phyloP scores from a whole-genome alignment of 768 basidiomycete genomes.

The Boletus rubescentipes region DNA sequence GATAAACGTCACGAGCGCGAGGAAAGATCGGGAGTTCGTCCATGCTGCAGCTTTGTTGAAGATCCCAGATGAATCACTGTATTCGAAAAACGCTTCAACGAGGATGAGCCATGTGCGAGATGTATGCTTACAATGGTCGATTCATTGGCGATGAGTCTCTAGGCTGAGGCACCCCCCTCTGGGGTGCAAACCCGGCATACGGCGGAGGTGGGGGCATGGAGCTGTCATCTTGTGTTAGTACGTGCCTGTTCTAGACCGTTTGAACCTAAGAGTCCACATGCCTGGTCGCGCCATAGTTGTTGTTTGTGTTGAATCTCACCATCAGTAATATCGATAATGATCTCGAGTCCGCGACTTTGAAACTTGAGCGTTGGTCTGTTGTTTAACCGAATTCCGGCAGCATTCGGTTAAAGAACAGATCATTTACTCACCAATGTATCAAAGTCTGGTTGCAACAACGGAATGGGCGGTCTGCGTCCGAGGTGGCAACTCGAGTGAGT shows the following conservation, averaged over 20 bases:
- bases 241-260: no score
- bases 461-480: neutral
- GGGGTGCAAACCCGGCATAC: neutral
- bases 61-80: neutral
- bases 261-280: neutral
- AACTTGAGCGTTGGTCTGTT: neutral
- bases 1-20: neutral
- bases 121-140: constrained; percentile 4
- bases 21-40: neutral
- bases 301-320: neutral
- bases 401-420: neutral
- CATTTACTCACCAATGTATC: neutral
- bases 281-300: constrained; percentile 10
- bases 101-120: neutral
- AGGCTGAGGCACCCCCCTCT: neutral
- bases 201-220: constrained; percentile 7
- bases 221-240: neutral
- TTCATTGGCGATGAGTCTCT: neutral
- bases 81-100: neutral
- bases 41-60: neutral
- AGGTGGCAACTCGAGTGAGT: neutral
- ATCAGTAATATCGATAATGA: neutral
- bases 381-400: neutral
- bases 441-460: neutral
- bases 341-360: neutral